Conservation (phyloP, 805 yeast genomes). For the Candida ipomoeae region DNA sequence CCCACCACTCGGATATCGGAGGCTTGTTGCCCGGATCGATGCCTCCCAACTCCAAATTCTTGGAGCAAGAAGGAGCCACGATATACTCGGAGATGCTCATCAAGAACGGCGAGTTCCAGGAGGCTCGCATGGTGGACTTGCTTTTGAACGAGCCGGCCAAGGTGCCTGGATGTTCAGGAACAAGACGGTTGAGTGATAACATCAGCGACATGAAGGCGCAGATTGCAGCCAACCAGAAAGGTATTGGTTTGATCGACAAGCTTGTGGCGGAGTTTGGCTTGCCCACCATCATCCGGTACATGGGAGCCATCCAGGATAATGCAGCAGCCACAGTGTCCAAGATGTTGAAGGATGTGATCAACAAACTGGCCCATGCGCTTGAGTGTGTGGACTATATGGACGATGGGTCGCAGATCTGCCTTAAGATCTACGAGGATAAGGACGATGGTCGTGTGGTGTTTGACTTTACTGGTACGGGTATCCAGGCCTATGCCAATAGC, state of each 20-base stretch:
- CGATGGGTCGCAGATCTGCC: slow-evolving; percentile 68
- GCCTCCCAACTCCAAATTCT: slow-evolving; percentile 85
- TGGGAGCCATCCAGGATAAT: slow-evolving; percentile 20
- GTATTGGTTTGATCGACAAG: slow-evolving; percentile 14
- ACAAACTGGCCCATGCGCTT: slow-evolving; percentile 16
- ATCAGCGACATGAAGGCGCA: slow-evolving; percentile 54
- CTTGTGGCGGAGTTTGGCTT: slow-evolving; percentile 16
- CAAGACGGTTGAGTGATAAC: slow-evolving; percentile 79
- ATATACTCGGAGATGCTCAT: slow-evolving; percentile 77
- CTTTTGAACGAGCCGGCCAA: slow-evolving; percentile 72
- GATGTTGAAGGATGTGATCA: slow-evolving; percentile 18
- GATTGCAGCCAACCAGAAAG: slow-evolving; percentile 24
- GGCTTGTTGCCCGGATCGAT: slow-evolving; percentile 89
- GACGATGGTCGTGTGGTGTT: slow-evolving; percentile 61
- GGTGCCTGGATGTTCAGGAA: slow-evolving; percentile 84
- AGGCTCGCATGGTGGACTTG: slow-evolving; percentile 57
- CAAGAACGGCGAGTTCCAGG: slow-evolving; percentile 65
- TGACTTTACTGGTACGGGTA: slow-evolving; percentile 83
- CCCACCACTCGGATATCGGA: slow-evolving; percentile 96
- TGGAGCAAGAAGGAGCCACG: slow-evolving; percentile 90
- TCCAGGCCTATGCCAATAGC: slow-evolving; percentile 83
- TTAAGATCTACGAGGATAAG: slow-evolving; percentile 46
- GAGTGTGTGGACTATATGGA: slow-evolving; percentile 58
- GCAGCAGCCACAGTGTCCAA: slow-evolving; percentile 15
- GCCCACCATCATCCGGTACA: slow-evolving; percentile 15